phyloP scores from a whole-genome alignment of 78 protist species.

The Dictyostelium purpureum region DNA sequence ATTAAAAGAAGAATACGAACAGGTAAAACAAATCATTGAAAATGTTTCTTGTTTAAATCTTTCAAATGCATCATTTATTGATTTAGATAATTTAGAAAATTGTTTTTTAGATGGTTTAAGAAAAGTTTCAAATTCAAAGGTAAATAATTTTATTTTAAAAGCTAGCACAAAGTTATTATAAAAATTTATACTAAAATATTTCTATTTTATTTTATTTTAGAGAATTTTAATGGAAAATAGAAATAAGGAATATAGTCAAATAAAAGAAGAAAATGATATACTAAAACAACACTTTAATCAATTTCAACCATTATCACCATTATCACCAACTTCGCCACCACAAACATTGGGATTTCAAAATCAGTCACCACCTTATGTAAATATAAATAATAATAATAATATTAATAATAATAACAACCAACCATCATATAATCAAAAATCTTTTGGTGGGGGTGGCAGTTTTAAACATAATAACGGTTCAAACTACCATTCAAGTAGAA shows the following conservation, averaged over 20 bases:
- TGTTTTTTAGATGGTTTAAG: slow-evolving; percentile 25
- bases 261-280: slow-evolving; percentile 1
- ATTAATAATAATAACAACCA: slow-evolving; percentile 13
- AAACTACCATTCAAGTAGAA: not conserved
- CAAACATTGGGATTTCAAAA: too few relatives aligned
- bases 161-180: too few relatives aligned
- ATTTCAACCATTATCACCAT: not conserved
- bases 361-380: not conserved
- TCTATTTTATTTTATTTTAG: not conserved
- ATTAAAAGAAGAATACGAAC: slow-evolving; percentile 4
- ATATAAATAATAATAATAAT: not conserved
- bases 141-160: too few relatives aligned
- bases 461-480: not conserved
- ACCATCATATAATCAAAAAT: not conserved
- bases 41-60: not conserved
- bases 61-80: not conserved
- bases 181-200: not conserved
- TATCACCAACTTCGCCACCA: not conserved
- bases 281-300: not conserved
- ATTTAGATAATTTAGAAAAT: slow-evolving; percentile 16
- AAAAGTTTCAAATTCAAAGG: slow-evolving; percentile 38
- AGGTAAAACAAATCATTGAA: not conserved
- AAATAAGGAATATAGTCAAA: not conserved
- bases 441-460: not conserved
- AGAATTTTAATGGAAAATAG: not conserved